Evolutionary conservation across 345 rosid genomes (phyloP).

Genomic region (Gossypium mustelinum): DNA sequence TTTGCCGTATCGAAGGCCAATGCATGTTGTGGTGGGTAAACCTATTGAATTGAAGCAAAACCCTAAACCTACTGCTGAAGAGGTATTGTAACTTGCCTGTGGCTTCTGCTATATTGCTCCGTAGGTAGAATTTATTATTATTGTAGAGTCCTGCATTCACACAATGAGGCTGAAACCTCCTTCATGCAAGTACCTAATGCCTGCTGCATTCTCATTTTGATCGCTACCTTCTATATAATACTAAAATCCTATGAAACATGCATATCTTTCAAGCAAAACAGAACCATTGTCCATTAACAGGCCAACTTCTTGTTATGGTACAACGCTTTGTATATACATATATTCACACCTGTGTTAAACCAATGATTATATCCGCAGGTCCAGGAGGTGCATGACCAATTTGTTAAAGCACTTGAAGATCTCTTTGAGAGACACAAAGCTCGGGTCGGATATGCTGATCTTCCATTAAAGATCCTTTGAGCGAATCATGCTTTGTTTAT

Average conservation of each 20-base stretch:
- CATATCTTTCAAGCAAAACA: neutral
- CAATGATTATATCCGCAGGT: slow-evolving; percentile 29
- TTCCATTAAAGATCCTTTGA: slow-evolving; percentile 45
- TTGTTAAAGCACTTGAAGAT: slow-evolving; percentile 63
- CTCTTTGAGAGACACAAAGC: slow-evolving; percentile 73
- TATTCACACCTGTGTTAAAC: neutral
- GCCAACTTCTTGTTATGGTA: neutral
- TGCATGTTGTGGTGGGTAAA: slow-evolving; percentile 84
- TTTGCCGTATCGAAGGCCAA: slow-evolving; percentile 60
- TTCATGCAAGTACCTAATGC: neutral
- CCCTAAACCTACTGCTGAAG: slow-evolving; percentile 64
- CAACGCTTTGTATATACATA: neutral
- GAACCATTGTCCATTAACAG: too few species aligned
- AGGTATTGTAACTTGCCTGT: slow-evolving; percentile 42
- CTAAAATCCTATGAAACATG: neutral
- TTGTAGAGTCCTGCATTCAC: neutral
- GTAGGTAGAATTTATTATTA: neutral
- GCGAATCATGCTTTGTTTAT: neutral
- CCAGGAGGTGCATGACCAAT: slow-evolving; percentile 48
- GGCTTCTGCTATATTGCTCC: neutral
- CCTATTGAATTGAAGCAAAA: slow-evolving; percentile 69
- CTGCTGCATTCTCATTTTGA: neutral
- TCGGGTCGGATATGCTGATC: slow-evolving; percentile 53
- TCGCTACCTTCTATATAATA: neutral
- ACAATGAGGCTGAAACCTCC: neutral